phyloP scores from a whole-genome alignment of 768 basidiomycete genomes.

The Phaeotremella fagi region DNA sequence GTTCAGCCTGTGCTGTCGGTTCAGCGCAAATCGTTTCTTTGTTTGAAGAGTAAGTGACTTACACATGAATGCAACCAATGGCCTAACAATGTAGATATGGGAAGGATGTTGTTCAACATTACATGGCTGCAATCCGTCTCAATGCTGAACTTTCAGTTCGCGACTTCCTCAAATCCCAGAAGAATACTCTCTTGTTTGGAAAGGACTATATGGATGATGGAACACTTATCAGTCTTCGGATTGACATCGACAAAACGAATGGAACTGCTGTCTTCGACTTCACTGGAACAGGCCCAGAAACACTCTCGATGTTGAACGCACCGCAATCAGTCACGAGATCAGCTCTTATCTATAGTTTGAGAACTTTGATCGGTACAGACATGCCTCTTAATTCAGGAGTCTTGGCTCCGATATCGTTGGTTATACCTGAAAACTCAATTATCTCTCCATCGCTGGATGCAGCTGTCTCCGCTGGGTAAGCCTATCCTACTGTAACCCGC shows the following conservation, averaged over 20 bases:
- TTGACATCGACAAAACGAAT: constrained; percentile 65
- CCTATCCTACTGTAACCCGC: no score
- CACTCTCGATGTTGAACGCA: constrained; percentile 14
- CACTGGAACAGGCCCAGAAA: constrained; percentile 43
- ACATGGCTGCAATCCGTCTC: constrained; percentile 58
- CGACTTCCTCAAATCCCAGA: constrained; percentile 58
- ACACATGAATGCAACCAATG: no score
- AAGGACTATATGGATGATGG: constrained; percentile 60
- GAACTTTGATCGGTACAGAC: constrained; percentile 3
- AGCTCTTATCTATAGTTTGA: constrained; percentile 13
- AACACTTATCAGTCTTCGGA: constrained; percentile 53
- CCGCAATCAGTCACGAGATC: constrained; percentile 5
- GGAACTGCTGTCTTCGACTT: constrained; percentile 88
- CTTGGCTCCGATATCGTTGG: background rate
- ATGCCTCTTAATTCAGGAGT: constrained; percentile 14
- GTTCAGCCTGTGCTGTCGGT: constrained; percentile 26
- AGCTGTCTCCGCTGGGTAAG: no score
- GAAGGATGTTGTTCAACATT: constrained; percentile 27
- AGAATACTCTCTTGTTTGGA: constrained; percentile 44
- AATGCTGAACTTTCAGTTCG: constrained; percentile 89
- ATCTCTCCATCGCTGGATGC: constrained; percentile 2
- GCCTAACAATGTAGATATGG: no score
- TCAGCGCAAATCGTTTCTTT: constrained; percentile 26
- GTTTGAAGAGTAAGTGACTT: no score
- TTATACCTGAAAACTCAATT: constrained; percentile 1